These are phyloP conservation scores for Cruciata laevipes DNA, from an alignment of 257 asterid species.

Conservation along the genomic window DNA sequence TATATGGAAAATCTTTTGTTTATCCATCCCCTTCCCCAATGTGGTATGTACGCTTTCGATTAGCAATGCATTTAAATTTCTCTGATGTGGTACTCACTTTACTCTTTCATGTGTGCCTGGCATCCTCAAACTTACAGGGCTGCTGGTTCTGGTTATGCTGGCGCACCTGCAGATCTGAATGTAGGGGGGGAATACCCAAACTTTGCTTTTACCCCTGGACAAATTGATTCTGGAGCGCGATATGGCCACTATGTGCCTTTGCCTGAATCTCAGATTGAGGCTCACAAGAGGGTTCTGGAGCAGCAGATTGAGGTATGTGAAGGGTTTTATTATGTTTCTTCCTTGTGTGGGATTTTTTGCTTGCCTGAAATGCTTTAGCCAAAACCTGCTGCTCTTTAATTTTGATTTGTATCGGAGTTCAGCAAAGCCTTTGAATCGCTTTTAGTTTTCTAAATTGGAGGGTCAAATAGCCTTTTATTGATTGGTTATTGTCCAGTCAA, in stretches of 20 bases:
- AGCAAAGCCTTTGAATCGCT: background rate
- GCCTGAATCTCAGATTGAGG: slow-evolving; percentile 39
- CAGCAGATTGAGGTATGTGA: slow-evolving; percentile 72
- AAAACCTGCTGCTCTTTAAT: background rate
- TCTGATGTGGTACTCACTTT: slow-evolving; percentile 36
- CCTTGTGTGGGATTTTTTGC: background rate
- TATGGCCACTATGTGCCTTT: slow-evolving; percentile 14
- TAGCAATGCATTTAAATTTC: slow-evolving; percentile 1
- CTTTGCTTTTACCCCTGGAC: slow-evolving; percentile 18
- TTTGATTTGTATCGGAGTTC: background rate
- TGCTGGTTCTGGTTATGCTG: slow-evolving; percentile 19
- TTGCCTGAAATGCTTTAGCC: slow-evolving; percentile 3
- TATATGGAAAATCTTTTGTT: slow-evolving; percentile 81
- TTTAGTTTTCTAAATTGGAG: background rate
- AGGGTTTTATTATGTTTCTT: slow-evolving; percentile 11
- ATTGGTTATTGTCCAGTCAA: background rate
- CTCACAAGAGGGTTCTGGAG: slow-evolving; percentile 46
- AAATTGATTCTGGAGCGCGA: slow-evolving; percentile 26
- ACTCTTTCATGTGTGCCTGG: slow-evolving; percentile 23
- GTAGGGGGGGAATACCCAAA: slow-evolving; percentile 28
- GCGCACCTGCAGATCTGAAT: slow-evolving; percentile 26
- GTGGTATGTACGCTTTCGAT: slow-evolving; percentile 42
- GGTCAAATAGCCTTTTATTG: background rate
- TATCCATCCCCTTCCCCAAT: slow-evolving; percentile 58
- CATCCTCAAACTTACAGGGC: slow-evolving; percentile 35